These are phyloP conservation scores for Suaeda aralocaspica DNA, from an alignment of 148 eudicot species.

Conservation along the genomic window DNA sequence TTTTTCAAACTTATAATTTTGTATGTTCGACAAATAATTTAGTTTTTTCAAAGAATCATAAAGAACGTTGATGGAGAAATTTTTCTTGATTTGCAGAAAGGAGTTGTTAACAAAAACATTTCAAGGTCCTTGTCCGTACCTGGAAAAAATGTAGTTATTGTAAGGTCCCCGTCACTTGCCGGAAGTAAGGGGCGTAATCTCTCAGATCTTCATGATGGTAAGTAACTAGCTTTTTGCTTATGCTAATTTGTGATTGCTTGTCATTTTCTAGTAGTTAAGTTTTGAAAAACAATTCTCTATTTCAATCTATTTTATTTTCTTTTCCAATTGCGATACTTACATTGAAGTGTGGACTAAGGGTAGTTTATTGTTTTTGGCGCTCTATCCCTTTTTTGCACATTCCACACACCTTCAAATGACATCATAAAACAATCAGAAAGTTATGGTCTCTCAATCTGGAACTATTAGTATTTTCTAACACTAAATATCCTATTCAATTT, in stretches of 20 bases:
- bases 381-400: too few relatives aligned
- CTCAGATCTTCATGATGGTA: conserved; percentile 48
- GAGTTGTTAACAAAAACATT: conserved; percentile 33
- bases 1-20: background rate
- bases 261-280: background rate
- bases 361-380: background rate
- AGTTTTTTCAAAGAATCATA: too few relatives aligned
- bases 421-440: too few relatives aligned
- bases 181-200: conserved; percentile 36
- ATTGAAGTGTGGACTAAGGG: background rate
- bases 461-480: background rate
- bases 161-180: conserved; percentile 62
- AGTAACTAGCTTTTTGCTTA: conserved; percentile 6
- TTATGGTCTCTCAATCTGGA: too few relatives aligned
- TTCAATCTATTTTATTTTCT: background rate
- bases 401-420: too few relatives aligned
- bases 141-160: conserved; percentile 57
- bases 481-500: background rate
- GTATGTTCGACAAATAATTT: background rate
- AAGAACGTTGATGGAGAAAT: background rate
- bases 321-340: background rate
- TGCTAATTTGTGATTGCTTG: background rate
- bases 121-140: conserved; percentile 82
- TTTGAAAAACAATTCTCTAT: background rate
- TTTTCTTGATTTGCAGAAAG: conserved; percentile 37